Base-by-base conservation (phyloP, 2,329 filamentous ascomycete genomes). In the Colletotrichum truncatum region DNA sequence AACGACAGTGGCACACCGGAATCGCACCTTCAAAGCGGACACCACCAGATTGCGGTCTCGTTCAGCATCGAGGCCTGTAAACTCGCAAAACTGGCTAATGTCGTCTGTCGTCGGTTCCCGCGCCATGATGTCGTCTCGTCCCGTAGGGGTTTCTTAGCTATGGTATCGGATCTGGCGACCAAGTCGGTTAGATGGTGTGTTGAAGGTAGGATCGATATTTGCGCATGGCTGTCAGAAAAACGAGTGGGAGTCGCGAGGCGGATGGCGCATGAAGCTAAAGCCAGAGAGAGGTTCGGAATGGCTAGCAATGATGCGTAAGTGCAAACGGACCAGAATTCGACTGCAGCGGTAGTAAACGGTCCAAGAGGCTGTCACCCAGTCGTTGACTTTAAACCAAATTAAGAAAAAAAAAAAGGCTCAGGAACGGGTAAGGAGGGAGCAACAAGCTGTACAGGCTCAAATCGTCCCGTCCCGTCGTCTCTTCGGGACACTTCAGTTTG, bases 51-150 rank as follows among this genome's bases (percentile, higher is more conserved):
- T 67, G 18, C 77, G 78, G 63, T 83, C 81, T n/a, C 74, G 68
- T 1, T 70, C 48, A 5, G 70, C 71, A 60, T 77, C 67, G 28
- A 83, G 76, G 34, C 72, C 70, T 6, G 78, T 74, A 69, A 83
- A 78, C 49, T 83, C 82, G 63, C 81, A 76, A 69, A 84, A 79
- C 36, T 75, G 71, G 59, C 62, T 69, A 68, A 84, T 76, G 38
- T 78, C 72, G 2, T 73, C 74, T 46, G 80, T 75, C 18, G 75
- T 74, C 26, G 78, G 77, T 26, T 80, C 78, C 39, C 64, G 38
- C 60, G 67, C 66, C 73, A 75, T 75, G 26, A 25, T 67, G 54
- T 45, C 14, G 72, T 71, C 4, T 70, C 32, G 21, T 48, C 49
- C 34, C 43, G 26, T 34, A 14, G 28, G 36, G 12, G 21, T 25